Base-by-base conservation (phyloP, 2,329 filamentous ascomycete species). In the Monosporascus sp. region DNA sequence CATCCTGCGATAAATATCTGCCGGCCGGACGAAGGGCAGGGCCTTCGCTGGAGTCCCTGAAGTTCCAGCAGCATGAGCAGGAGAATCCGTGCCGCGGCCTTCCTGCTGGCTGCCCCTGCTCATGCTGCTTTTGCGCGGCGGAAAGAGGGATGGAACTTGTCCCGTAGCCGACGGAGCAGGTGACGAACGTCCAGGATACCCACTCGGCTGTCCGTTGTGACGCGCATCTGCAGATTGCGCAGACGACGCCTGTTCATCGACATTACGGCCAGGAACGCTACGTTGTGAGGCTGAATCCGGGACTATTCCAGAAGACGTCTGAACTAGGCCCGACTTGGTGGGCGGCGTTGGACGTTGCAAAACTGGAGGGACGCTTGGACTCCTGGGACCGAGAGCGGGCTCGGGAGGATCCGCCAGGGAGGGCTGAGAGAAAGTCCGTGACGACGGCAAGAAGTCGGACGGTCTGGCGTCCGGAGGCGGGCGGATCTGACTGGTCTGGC, bases 1-100 rank as follows among this genome's bases (percentile, higher is more conserved):
- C 67, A 87, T 77, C 6, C 87, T 82, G 63, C 81, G 86, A 67
- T 93, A 92, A 43, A 92, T 86, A 60, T 95, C 89, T 14, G 87
- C 81, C 2, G 90, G 88, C 38, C 88, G 79, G 52, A 90, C 77
- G 59, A 93, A 85, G 0, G 85, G 79, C 20, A 82, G 70, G 1
- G 81, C 67, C 60, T 85, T 65, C 24, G 56, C 66, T 38, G 77
- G 60, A 25, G 70, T 70, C 49, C 65, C 60, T 31, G 70, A 60
- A 18, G 72, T 65, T 31, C 58, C 62, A 20, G 66, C 55, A 46
- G 54, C 56, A 51, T 60, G 67, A 45, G 67, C 65, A 7, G 77
- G 75, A 7, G 77, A 77, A 17, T 65, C 65, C 5, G 58, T 14
- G 36, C 68, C 63, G 6, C 69, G 65, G n/a, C 65, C 60, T 24